Percentiles rank a stretch among this genome's conserved stretches.
These are phyloP conservation scores for Voacanga thouarsii DNA, from an alignment of 257 asterid species.

Conservation along the genomic window DNA sequence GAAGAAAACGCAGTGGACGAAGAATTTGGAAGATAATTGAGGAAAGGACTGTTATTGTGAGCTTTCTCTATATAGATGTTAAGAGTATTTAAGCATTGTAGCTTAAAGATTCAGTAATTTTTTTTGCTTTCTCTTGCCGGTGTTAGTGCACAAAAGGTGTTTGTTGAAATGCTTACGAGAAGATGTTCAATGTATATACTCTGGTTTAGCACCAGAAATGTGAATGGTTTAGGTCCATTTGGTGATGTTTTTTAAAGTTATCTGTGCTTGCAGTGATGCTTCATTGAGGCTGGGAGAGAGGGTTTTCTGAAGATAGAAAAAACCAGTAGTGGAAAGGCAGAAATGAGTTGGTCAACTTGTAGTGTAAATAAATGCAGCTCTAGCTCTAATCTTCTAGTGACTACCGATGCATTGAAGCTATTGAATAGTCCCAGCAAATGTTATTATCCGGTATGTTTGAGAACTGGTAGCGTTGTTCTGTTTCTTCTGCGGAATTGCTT, in stretches of 20 bases:
- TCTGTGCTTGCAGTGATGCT: conserved; percentile 14
- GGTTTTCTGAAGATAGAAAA: background rate
- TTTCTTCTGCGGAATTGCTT: conserved; percentile 3
- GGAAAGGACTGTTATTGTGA: background rate
- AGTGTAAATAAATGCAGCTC: conserved; percentile 5
- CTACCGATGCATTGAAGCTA: background rate
- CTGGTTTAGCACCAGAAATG: background rate
- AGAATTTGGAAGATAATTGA: background rate
- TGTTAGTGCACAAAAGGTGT: background rate
- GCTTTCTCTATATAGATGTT: background rate
- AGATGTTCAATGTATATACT: background rate
- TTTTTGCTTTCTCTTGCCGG: background rate
- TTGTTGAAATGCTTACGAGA: conserved; percentile 7
- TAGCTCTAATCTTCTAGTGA: conserved; percentile 4
- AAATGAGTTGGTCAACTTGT: conserved; percentile 20
- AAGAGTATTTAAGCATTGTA: background rate
- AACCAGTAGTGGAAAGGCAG: background rate
- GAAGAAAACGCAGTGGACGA: background rate
- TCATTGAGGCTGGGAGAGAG: conserved; percentile 5
- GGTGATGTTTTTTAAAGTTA: background rate
- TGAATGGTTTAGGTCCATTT: background rate
- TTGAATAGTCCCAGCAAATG: background rate
- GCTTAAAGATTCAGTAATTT: background rate
- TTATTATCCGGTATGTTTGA: conserved; percentile 16
- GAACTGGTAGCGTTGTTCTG: background rate